phyloP scores from a whole-genome alignment of 1,284 basidiomycete species.

The Microbotryum saponariae region DNA sequence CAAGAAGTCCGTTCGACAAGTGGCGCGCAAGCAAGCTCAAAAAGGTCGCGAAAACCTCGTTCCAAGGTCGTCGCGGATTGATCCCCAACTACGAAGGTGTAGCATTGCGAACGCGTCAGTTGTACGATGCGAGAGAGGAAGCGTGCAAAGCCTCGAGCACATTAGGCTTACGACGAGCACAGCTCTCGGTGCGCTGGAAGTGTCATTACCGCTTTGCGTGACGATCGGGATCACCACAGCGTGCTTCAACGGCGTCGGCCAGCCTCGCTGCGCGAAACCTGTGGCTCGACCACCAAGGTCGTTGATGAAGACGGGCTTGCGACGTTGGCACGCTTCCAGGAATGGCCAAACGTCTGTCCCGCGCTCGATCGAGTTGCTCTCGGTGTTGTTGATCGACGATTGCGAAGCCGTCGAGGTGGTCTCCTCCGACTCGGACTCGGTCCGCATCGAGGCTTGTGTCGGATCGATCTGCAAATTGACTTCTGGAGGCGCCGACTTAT shows the following conservation, averaged over 20 bases:
- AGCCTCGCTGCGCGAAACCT: conserved; percentile 27
- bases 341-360: conserved; percentile 19
- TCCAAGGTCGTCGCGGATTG: too few relatives aligned
- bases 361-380: not conserved
- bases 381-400: conserved; percentile 9
- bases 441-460: conserved; percentile 7
- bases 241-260: conserved; percentile 41
- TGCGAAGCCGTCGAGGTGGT: conserved; percentile 11
- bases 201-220: conserved; percentile 31
- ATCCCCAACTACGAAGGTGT: too few relatives aligned
- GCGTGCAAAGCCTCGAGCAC: too few relatives aligned
- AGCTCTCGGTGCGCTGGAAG: conserved; percentile 36
- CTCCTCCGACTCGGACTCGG: conserved; percentile 13
- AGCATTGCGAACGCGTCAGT: too few relatives aligned
- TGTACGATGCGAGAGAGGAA: too few relatives aligned
- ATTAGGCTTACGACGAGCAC: conserved; percentile 30
- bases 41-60: conserved; percentile 15
- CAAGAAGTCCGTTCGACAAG: conserved; percentile 23
- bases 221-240: conserved; percentile 43
- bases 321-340: conserved; percentile 23
- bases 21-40: conserved; percentile 22
- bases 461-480: conserved; percentile 18
- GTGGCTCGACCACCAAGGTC: conserved; percentile 20
- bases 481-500: conserved; percentile 23
- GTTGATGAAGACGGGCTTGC: conserved; percentile 24